Evolutionary conservation across 345 rosid genomes (phyloP), one percentile per base, ranked within the genome.

Genomic region (Brassica cretica): DNA sequence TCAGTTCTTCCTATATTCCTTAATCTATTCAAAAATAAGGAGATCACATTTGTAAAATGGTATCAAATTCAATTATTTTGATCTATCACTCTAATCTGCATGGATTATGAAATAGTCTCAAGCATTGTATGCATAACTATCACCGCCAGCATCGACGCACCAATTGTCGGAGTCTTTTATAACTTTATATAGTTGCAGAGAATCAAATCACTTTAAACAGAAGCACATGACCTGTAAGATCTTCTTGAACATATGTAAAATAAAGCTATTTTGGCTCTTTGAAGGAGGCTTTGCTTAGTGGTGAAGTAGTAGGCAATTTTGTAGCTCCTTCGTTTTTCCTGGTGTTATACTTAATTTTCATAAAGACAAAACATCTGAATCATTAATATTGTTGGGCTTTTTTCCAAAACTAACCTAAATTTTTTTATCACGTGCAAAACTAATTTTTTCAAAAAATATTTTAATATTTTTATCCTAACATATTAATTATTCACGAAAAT

Each of bases 141-240:
- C 41, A 35, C 41, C 41, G 41, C 10, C 41, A 35, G 41, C 9
- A 35, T 35, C 41, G 9, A 35, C 8, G 9, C 41, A 35, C 41
- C 41, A 8, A 35, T 35, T 35, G 41, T 7, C 41, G 41, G 41
- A 35, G 41, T 35, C 41, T 35, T 35, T 25, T 27, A n/a, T 59
- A 44, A 67, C 68, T 33, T 73, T 78, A 46, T 37, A 55, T 55
- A 68, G 67, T 74, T 64, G 65, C 67, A 74, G 67, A 69, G 78
- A 79, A 79, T 79, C 82, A 68, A 69, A 74, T 74, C 71, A 37
- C 75, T 79, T 79, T 79, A 68, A 62, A 74, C 75, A 74, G 70
- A 41, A 35, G 69, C 75, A 79, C 75, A 79, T 79, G 82, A 78
- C 55, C 53, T 73, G 75, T 16, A 21, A 73, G 63, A 78, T 72